phyloP scores from a whole-genome alignment of 345 rosid species.

The Euphorbia tirucalli region DNA sequence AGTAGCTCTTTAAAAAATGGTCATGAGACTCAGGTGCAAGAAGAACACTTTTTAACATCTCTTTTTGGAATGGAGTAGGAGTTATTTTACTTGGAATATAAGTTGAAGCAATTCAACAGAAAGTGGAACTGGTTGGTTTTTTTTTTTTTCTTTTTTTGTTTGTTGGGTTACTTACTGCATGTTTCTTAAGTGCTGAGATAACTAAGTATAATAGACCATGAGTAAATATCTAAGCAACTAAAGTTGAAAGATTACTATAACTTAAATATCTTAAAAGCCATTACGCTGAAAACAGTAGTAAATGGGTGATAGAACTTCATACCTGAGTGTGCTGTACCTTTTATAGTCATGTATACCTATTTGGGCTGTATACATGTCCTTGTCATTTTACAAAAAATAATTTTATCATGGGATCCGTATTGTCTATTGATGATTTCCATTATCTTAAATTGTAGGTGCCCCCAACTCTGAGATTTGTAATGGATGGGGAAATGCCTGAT shows the following conservation, averaged over 20 bases:
- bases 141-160: too few species aligned
- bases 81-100: background rate
- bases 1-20: too few species aligned
- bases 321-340: background rate
- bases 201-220: background rate
- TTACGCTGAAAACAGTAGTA: background rate
- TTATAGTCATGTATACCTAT: background rate
- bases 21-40: background rate
- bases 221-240: background rate
- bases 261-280: background rate
- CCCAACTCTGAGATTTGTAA: constrained; percentile 81
- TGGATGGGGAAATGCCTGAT: constrained; percentile 98
- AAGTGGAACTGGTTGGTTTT: background rate
- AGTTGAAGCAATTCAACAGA: background rate
- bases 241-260: background rate
- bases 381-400: constrained; percentile 6
- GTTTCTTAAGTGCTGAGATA: background rate
- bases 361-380: background rate
- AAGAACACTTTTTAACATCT: background rate
- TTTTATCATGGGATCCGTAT: background rate
- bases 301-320: too few species aligned
- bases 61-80: background rate
- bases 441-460: constrained; percentile 61
- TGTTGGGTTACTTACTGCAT: background rate
- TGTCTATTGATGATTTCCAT: background rate